Conservation (phyloP, 169 alveolate genomes). For the Plasmodium coatneyi region DNA sequence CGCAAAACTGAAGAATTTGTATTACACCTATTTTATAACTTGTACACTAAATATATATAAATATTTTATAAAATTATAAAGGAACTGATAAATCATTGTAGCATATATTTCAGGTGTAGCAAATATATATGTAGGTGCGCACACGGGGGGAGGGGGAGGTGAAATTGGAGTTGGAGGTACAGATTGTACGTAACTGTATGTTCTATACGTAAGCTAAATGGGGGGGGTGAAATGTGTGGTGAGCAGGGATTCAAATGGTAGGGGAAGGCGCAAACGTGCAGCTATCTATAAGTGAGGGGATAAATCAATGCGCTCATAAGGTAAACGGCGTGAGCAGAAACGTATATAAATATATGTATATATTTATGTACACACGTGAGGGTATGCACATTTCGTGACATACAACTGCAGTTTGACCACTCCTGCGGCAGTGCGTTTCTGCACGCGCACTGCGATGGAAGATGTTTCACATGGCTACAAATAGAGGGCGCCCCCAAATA, state of each 20-base stretch:
- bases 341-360: neutral
- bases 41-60: constrained; percentile 30
- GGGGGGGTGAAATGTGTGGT: neutral
- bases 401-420: constrained; percentile 21
- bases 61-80: constrained; percentile 38
- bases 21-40: constrained; percentile 48
- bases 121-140: neutral
- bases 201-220: neutral
- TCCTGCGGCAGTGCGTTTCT: constrained; percentile 75
- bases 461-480: constrained; percentile 72
- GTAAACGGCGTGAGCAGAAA: neutral
- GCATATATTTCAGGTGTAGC: neutral
- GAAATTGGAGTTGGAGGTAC: neutral
- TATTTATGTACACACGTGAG: neutral
- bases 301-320: neutral
- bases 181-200: neutral
- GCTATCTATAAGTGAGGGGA: neutral
- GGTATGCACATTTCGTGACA: neutral
- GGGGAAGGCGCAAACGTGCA: neutral
- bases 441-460: constrained; percentile 72
- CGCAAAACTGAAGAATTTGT: constrained; percentile 33
- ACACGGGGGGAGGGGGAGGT: neutral
- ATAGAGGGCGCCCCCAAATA: neutral
- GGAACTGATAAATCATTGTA: constrained; percentile 50
- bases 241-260: neutral